Evolutionary conservation across 2,329 filamentous ascomycete species (phyloP).

Genomic region (Verticillium albo-atrum): DNA sequence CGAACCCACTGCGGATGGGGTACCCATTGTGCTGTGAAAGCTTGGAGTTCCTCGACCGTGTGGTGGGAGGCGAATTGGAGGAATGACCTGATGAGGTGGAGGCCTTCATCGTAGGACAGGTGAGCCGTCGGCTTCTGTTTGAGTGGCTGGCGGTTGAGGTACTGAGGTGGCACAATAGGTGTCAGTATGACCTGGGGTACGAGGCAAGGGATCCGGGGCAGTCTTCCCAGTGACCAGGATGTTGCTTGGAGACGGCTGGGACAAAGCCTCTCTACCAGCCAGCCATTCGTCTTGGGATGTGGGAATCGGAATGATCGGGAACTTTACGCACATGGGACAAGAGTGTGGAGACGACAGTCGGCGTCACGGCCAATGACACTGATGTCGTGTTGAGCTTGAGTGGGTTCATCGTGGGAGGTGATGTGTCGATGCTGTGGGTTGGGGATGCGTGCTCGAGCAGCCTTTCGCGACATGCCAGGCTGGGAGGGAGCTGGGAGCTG

Average conservation of each 20-base stretch:
- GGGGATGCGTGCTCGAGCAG: neutral
- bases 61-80: conserved; percentile 81
- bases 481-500: neutral
- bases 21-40: conserved; percentile 88
- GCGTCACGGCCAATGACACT: conserved; percentile 78
- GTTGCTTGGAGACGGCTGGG: neutral
- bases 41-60: conserved; percentile 88
- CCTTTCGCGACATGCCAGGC: neutral
- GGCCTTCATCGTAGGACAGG: conserved; percentile 89
- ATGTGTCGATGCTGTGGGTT: neutral
- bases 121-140: conserved; percentile 81
- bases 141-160: conserved; percentile 72
- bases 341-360: conserved; percentile 81
- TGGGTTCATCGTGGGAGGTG: conserved; percentile 38
- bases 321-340: conserved; percentile 68
- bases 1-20: conserved; percentile 86
- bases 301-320: neutral
- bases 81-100: conserved; percentile 83
- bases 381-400: conserved; percentile 68
- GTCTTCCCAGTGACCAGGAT: neutral
- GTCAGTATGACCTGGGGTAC: neutral
- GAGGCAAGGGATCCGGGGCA: neutral
- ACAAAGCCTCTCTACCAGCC: neutral
- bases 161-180: conserved; percentile 43
- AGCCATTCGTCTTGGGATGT: neutral